Evolutionary conservation across 352 stramenopile genomes (phyloP), one percentile per base, ranked within the genome.

Genomic region (Globisporangium abappressorium): DNA sequence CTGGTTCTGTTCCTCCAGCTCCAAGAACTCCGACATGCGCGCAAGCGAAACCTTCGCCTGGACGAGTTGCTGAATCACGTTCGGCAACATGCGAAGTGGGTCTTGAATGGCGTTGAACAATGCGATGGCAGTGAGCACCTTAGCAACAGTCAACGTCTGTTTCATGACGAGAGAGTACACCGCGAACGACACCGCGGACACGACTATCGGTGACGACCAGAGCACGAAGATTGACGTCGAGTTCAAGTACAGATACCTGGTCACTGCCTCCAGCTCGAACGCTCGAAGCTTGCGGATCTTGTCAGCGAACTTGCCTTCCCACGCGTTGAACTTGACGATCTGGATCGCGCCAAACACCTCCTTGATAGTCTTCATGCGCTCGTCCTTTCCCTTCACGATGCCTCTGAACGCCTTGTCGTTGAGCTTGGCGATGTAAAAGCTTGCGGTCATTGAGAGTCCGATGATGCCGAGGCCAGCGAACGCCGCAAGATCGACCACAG

Each of bases 381-480:
- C 22, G 49, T 57, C 49, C 22, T 57, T 57, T 3, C 49, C 1
- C 1, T 2, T 33, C n/a, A 76, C 66, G 7, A 57, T 69, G 12
- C 72, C 62, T 33, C 85, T 75, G 73, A 96, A 91, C 2, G 87
- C 66, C 24, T 26, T 26, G 24, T 1, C 24, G 24, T 26, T 26
- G 24, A 26, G 24, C 24, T 26, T 26, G 24, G 24, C 24, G 24
- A 26, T 26, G 24, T 26, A 26, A 1, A 26, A 26, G 24, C 24
- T 26, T 26, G 24, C 24, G 24, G 1, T 26, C 1, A 26, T 26
- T 26, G 24, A 26, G 24, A 26, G 24, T 26, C 24, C 49, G 41
- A 89, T 81, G 4, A 87, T 65, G 2, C 9, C 70, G 0, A 87
- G 7, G 1, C 80, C 80, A 15, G 75, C 80, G 34, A 89, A 84